Percentiles rank a stretch among this genome's conserved stretches.
phyloP scores from a whole-genome alignment of 2,329 filamentous ascomycete genomes.

The Cordyceps javanica region DNA sequence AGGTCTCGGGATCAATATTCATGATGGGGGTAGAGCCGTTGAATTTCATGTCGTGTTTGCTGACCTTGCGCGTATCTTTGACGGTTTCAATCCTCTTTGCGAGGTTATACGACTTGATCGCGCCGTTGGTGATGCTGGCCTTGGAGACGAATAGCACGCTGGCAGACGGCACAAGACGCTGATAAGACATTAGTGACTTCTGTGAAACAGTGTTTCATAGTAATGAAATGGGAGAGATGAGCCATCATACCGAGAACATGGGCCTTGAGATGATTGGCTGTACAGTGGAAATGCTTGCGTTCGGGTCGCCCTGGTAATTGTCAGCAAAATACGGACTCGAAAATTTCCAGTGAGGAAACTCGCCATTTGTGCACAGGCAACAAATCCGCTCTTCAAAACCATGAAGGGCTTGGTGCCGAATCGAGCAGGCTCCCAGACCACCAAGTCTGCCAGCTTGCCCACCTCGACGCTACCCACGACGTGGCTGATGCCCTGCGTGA shows the following conservation, averaged over 20 bases:
- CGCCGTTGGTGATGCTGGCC: conserved; percentile 60
- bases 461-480: conserved; percentile 81
- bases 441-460: conserved; percentile 83
- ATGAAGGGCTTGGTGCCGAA: conserved; percentile 82
- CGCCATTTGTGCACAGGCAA: conserved; percentile 79
- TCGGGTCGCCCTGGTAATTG: conserved; percentile 60
- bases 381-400: conserved; percentile 83
- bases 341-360: no score
- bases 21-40: conserved; percentile 81
- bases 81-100: conserved; percentile 77
- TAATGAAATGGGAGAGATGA: no score
- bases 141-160: conserved; percentile 80
- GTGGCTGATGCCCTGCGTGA: conserved; percentile 86
- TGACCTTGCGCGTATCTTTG: conserved; percentile 64
- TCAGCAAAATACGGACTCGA: no score
- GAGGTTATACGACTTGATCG: conserved; percentile 65
- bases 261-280: conserved; percentile 79
- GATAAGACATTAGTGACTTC: no score
- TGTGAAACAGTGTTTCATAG: no score
- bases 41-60: conserved; percentile 85
- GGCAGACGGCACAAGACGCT: conserved; percentile 66
- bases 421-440: conserved; percentile 76
- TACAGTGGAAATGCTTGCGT: conserved; percentile 68
- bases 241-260: conserved; percentile 84
- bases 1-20: conserved; percentile 86